A percentile compares a stretch with the other conserved stretches of the same genome.
Conservation (phyloP, 2,329 filamentous ascomycete genomes). For the Venturia effusa region DNA sequence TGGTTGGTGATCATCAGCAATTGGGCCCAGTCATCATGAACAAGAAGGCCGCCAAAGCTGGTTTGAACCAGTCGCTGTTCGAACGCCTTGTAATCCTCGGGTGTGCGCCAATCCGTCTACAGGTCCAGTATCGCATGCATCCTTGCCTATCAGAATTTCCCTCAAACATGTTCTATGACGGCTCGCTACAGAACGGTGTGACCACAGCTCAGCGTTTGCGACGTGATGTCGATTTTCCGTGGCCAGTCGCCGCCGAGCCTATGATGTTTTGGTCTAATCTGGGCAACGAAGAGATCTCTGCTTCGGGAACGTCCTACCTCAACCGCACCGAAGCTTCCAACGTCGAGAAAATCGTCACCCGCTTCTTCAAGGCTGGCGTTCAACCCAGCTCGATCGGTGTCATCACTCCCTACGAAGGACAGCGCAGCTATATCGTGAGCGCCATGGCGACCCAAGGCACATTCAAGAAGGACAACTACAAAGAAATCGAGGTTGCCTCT, state of each 20-base stretch:
- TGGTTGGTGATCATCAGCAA: slow-evolving; percentile 97
- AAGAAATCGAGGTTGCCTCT: slow-evolving; percentile 95
- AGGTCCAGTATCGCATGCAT: slow-evolving; percentile 98
- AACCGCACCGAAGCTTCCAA: slow-evolving; percentile 96
- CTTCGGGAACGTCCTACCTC: slow-evolving; percentile 93
- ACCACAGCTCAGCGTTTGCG: slow-evolving; percentile 80
- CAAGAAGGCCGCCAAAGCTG: slow-evolving; percentile 97
- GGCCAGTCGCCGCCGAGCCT: slow-evolving; percentile 84
- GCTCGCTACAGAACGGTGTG: slow-evolving; percentile 91
- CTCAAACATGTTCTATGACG: slow-evolving; percentile 99
- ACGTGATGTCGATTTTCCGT: slow-evolving; percentile 93
- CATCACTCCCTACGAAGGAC: slow-evolving; percentile 96
- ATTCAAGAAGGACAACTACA: slow-evolving; percentile 97
- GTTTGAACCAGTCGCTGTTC: slow-evolving; percentile 95
- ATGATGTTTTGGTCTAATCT: slow-evolving; percentile 99
- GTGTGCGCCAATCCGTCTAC: slow-evolving; percentile 80
- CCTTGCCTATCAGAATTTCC: slow-evolving; percentile 94
- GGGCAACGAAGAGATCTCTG: slow-evolving; percentile 95
- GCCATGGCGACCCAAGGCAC: slow-evolving; percentile 98
- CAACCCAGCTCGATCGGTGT: slow-evolving; percentile 89
- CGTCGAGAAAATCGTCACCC: slow-evolving; percentile 95
- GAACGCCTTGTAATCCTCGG: slow-evolving; percentile 91
- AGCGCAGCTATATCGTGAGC: slow-evolving; percentile 94
- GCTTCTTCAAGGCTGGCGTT: slow-evolving; percentile 98
- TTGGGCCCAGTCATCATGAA: slow-evolving; percentile 99